Percentiles rank a stretch among this genome's conserved stretches.
phyloP scores from a whole-genome alignment of 257 asterid genomes.

The Nicotiana sylvestris region DNA sequence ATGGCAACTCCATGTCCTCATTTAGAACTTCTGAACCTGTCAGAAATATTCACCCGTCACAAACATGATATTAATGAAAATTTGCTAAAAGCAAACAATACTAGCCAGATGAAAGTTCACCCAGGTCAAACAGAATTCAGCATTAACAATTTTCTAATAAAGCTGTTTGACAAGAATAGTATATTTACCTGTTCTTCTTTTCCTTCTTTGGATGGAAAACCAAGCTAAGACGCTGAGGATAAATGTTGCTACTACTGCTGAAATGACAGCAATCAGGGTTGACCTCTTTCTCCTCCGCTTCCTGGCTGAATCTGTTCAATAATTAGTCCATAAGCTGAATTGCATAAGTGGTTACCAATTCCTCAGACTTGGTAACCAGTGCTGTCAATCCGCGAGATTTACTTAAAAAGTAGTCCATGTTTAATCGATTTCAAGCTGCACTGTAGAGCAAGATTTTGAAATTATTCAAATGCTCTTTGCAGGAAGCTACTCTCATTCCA shows the following conservation, averaged over 20 bases:
- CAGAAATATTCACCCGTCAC: not conserved
- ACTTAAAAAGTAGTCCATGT: not conserved
- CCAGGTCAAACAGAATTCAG: not conserved
- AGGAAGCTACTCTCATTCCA: too few relatives aligned
- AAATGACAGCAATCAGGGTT: not conserved
- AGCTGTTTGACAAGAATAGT: not conserved
- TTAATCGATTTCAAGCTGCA: not conserved
- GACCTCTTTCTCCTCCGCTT: not conserved
- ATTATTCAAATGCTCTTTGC: too few relatives aligned
- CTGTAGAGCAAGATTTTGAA: too few relatives aligned
- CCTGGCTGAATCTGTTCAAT: not conserved
- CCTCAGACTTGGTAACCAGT: too few relatives aligned
- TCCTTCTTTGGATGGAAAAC: not conserved
- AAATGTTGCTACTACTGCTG: not conserved
- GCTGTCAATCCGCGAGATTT: too few relatives aligned
- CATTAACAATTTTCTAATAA: not conserved
- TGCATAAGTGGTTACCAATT: not conserved
- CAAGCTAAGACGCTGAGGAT: conserved; percentile 2
- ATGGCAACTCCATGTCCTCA: conserved; percentile 13
- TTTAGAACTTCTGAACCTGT: conserved; percentile 4
- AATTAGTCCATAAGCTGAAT: not conserved
- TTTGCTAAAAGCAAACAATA: not conserved
- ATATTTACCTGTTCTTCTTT: not conserved
- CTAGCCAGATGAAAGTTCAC: not conserved
- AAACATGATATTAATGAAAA: not conserved